Percentiles rank a stretch among this genome's conserved stretches.
These are phyloP conservation scores for Raphanus raphanistrum DNA, from an alignment of 345 rosid species.

Conservation along the genomic window DNA sequence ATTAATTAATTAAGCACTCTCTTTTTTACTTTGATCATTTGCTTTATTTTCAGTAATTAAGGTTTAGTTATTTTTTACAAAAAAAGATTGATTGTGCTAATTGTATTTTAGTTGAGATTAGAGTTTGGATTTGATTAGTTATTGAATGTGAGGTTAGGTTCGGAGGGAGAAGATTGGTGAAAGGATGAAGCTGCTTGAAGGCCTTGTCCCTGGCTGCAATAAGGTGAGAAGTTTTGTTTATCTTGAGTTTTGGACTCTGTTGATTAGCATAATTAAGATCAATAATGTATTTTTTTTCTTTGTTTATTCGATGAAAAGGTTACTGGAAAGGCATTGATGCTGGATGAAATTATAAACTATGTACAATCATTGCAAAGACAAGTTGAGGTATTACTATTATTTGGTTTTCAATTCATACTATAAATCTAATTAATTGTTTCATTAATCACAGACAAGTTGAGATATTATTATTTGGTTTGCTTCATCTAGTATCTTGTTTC, in stretches of 20 bases:
- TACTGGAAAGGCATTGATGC: slow-evolving; percentile 83
- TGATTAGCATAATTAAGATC: slow-evolving; percentile 13
- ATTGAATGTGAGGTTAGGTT: slow-evolving; percentile 41
- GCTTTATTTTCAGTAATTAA: not conserved
- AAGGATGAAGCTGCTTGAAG: slow-evolving; percentile 92
- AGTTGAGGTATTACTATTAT: slow-evolving; percentile 70
- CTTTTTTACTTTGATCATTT: not conserved
- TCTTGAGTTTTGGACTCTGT: not conserved
- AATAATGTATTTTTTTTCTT: slow-evolving; percentile 2
- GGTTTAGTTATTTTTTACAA: not conserved
- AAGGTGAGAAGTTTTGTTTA: slow-evolving; percentile 48
- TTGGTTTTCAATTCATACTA: not conserved
- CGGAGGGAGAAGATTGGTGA: slow-evolving; percentile 95
- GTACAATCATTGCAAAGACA: slow-evolving; percentile 89
- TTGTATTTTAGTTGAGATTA: not conserved
- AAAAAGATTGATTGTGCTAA: not conserved
- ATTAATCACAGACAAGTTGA: slow-evolving; percentile 63
- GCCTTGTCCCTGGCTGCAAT: slow-evolving; percentile 96
- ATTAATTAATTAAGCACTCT: not conserved
- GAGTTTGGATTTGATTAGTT: slow-evolving; percentile 1
- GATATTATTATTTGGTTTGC: slow-evolving; percentile 40
- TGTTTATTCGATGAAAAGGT: slow-evolving; percentile 49
- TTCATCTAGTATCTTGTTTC: slow-evolving; percentile 2
- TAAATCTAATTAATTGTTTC: not conserved
- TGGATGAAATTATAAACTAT: slow-evolving; percentile 87